Base-by-base conservation (phyloP, 2,329 filamentous ascomycete genomes). In the Myrmaecium sp. region DNA sequence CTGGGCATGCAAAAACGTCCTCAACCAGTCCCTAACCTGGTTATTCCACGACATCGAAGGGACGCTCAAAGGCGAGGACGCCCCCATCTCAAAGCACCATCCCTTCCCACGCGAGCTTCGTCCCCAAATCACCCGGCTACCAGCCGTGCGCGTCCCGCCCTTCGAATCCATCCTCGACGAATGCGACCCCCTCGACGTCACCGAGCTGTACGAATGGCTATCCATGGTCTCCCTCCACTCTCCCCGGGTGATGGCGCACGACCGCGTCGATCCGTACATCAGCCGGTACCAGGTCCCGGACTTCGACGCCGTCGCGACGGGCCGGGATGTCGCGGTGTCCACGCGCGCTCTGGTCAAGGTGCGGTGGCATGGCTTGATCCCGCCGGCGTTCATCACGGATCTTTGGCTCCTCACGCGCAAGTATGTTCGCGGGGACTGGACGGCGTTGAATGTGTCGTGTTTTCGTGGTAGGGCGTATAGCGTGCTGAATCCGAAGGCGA, bases 1-100 rank as follows among this genome's bases (percentile, higher is more conserved):
- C 5, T 79, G 79, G 60, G 81, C 82, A 9, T 82, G 74, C 47
- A 74, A 75, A 39, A 80, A 82, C 35, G 80, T 81, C 13, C 58
- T 94, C 13, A 68, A 64, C 25, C 53, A 62, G 23, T 69, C 74
- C 1, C 42, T 74, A 13, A 68, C 68, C 1, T 94, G 86, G 83
- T 55, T 95, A 1, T 84, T 89, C 40, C 74, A 64, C 41, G 75
- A 83, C 1, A 25, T 17, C 5, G 33, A 42, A 47, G 47, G 38
- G 17, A 24, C 23, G 23, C 25, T 24, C 10, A 12, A 19, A 11
- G 17, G 8, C 16, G 14, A 14, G 5, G 4, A 6, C 27, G 17
- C 33, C 46, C 37, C 39, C 3, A 33, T 50, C 17, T 36, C 37
- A 0, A 38, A 30, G 3, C 44, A 49, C 32, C 40, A 43, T n/a